Evolutionary conservation across 106 monocot genomes (phyloP).

Genomic region (Apostasia shenzhenica): DNA sequence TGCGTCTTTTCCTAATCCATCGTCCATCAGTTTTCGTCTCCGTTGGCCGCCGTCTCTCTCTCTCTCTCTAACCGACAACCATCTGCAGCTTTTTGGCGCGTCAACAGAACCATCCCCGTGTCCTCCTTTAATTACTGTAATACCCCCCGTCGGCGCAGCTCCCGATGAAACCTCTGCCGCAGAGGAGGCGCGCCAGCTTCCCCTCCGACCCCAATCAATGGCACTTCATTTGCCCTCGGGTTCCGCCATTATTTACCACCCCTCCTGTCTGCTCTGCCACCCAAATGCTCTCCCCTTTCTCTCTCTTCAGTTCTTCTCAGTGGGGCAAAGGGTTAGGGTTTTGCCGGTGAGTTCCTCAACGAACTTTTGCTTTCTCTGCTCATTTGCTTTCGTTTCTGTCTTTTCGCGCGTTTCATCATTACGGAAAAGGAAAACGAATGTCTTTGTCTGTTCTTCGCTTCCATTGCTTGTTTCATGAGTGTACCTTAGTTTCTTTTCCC

Average conservation of each 20-base stretch:
- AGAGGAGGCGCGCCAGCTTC: not conserved
- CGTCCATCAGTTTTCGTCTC: not conserved
- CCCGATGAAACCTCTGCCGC: conserved; percentile 1
- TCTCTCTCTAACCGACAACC: not conserved
- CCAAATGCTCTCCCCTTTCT: not conserved
- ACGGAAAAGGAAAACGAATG: not conserved
- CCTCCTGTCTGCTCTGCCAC: not conserved
- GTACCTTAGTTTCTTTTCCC: not conserved
- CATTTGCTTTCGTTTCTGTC: not conserved
- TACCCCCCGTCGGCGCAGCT: conserved; percentile 2
- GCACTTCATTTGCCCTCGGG: not conserved
- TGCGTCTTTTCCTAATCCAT: too few relatives aligned
- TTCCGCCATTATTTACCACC: not conserved
- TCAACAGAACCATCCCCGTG: not conserved
- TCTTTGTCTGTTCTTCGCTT: not conserved
- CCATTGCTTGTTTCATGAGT: not conserved
- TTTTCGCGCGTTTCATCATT: not conserved
- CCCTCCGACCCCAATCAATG: not conserved
- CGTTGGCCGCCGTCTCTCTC: not conserved
- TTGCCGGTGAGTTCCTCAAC: not conserved
- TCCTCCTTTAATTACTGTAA: not conserved
- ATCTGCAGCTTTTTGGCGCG: conserved; percentile 2
- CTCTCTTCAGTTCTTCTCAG: not conserved
- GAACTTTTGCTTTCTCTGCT: too few relatives aligned
- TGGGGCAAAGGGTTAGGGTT: not conserved